phyloP scores from a whole-genome alignment of 129 eudicot species.

The Glebionis coronaria region DNA sequence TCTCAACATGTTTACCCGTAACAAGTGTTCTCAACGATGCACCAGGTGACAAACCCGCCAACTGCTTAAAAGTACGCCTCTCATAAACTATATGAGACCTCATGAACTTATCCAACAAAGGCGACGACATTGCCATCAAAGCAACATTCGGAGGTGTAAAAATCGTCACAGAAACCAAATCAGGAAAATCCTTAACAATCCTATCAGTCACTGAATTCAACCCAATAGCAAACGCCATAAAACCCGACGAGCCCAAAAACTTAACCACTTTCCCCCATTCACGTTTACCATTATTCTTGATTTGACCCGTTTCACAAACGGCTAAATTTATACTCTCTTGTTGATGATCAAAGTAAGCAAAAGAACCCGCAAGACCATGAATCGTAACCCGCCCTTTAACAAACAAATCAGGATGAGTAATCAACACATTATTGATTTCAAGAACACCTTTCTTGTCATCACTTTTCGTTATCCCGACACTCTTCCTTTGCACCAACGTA shows the following conservation, averaged over 20 bases:
- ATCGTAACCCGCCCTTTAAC: conserved; percentile 48
- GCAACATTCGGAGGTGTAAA: conserved; percentile 48
- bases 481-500: conserved; percentile 37
- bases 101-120: conserved; percentile 50
- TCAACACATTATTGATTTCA: conserved; percentile 54
- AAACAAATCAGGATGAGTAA: conserved; percentile 69
- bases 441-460: conserved; percentile 24
- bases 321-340: conserved; percentile 33
- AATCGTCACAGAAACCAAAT: conserved; percentile 47
- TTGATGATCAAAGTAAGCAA: conserved; percentile 26
- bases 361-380: conserved; percentile 48
- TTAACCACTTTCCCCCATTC: conserved; percentile 49
- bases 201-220: conserved; percentile 49
- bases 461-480: conserved; percentile 34
- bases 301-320: conserved; percentile 17
- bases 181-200: conserved; percentile 41
- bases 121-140: conserved; percentile 42
- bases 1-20: conserved; percentile 31
- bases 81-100: conserved; percentile 50
- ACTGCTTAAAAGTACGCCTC: conserved; percentile 39
- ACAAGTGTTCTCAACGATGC: conserved; percentile 40
- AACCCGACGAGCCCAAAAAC: conserved; percentile 45
- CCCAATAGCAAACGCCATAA: conserved; percentile 57
- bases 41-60: conserved; percentile 37
- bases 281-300: conserved; percentile 20